These are phyloP conservation scores for Boechera retrofracta DNA, from an alignment of 345 rosid species.

Conservation along the genomic window DNA sequence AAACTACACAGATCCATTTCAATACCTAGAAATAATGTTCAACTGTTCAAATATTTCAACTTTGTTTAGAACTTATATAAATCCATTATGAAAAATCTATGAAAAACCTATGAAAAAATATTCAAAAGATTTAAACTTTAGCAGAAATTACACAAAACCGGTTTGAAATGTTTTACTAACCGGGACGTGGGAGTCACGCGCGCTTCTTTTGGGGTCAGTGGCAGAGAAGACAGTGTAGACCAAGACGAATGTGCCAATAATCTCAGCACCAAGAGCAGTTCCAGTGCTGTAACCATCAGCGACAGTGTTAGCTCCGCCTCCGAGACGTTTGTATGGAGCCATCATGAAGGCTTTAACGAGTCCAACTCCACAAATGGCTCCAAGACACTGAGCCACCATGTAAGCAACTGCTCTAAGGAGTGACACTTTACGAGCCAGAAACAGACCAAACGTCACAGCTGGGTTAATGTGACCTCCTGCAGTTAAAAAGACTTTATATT, in stretches of 20 bases:
- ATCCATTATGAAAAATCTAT: neutral
- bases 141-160: neutral
- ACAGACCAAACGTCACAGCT: conserved; percentile 48
- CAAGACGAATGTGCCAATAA: conserved; percentile 74
- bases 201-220: conserved; percentile 86
- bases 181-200: conserved; percentile 89
- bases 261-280: conserved; percentile 84
- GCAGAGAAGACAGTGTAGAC: conserved; percentile 88
- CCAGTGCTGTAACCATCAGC: conserved; percentile 63
- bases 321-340: conserved; percentile 55
- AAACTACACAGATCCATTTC: neutral
- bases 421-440: conserved; percentile 75
- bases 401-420: conserved; percentile 67
- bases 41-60: too few species aligned
- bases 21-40: neutral
- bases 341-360: conserved; percentile 83
- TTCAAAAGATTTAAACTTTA: neutral
- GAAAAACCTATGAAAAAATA: neutral
- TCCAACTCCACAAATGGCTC: conserved; percentile 86
- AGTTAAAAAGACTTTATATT: neutral
- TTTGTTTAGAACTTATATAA: neutral
- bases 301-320: conserved; percentile 74
- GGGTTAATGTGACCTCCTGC: conserved; percentile 61
- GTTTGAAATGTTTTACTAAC: conserved; percentile 43
- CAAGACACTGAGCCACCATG: conserved; percentile 84